phyloP scores from a whole-genome alignment of 164 flowering plant species.

The Tetracentron sinense region DNA sequence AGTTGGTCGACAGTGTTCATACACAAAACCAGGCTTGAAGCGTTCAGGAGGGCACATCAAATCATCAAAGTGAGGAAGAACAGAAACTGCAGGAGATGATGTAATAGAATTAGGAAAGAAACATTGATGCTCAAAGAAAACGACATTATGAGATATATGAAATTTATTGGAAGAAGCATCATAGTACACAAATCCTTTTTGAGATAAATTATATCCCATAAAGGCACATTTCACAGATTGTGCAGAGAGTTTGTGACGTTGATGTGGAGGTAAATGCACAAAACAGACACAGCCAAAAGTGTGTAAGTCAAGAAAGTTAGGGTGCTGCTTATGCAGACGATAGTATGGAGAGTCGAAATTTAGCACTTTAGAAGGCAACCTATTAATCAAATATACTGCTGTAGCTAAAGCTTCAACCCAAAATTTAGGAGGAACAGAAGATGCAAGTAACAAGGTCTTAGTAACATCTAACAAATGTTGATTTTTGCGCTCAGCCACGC shows the following conservation, averaged over 20 bases:
- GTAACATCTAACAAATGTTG: slow-evolving; percentile 7
- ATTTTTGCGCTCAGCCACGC: slow-evolving; percentile 13
- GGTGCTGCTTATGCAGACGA: neutral
- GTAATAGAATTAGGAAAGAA: slow-evolving; percentile 1
- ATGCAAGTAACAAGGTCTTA: neutral
- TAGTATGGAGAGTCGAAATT: slow-evolving; percentile 9
- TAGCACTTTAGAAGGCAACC: slow-evolving; percentile 1
- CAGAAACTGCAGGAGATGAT: slow-evolving; percentile 1
- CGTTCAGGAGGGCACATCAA: neutral
- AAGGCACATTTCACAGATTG: slow-evolving; percentile 13
- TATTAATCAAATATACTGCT: slow-evolving; percentile 1
- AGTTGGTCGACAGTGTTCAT: neutral
- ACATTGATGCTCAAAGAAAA: neutral
- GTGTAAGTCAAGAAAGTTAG: slow-evolving; percentile 5
- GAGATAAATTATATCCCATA: slow-evolving; percentile 9
- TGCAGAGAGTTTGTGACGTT: slow-evolving; percentile 6
- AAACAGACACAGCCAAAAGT: slow-evolving; percentile 21
- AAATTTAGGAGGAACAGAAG: slow-evolving; percentile 8
- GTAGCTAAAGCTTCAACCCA: slow-evolving; percentile 11
- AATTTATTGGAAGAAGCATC: slow-evolving; percentile 10
- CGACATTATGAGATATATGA: slow-evolving; percentile 1
- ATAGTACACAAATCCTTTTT: too few relatives aligned
- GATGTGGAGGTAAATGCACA: slow-evolving; percentile 15
- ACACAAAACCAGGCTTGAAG: neutral
- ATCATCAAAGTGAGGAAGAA: neutral